Evolutionary conservation across 305 asterid species (phyloP).

Genomic region (Vinca major): DNA sequence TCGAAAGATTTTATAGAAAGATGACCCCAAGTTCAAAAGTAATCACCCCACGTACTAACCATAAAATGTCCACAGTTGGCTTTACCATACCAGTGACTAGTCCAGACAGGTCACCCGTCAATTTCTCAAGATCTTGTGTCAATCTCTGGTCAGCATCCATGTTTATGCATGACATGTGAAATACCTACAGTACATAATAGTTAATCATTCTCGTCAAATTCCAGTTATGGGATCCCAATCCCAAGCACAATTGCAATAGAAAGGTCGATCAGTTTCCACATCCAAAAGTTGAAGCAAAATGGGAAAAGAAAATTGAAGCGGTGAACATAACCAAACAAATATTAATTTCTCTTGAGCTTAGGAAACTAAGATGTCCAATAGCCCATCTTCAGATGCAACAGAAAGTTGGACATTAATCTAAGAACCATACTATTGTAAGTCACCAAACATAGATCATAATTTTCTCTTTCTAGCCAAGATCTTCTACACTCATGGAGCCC

Average conservation of each 20-base stretch:
- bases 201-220: neutral
- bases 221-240: neutral
- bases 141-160: slow-evolving; percentile 96
- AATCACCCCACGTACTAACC: slow-evolving; percentile 40
- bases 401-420: neutral
- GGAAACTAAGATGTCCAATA: neutral
- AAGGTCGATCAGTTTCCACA: neutral
- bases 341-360: neutral
- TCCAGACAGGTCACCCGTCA: slow-evolving; percentile 85
- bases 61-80: slow-evolving; percentile 91
- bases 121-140: slow-evolving; percentile 96
- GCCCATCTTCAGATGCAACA: neutral
- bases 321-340: neutral
- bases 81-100: slow-evolving; percentile 99
- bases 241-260: neutral
- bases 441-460: neutral
- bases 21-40: slow-evolving; percentile 10
- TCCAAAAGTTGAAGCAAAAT: neutral
- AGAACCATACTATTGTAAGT: neutral
- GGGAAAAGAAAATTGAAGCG: neutral
- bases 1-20: slow-evolving; percentile 13
- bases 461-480: neutral
- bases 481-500: neutral
- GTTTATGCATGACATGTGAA: slow-evolving; percentile 52
- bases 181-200: slow-evolving; percentile 43